Conservation (phyloP, 108 stramenopile genomes). For the Nannochloropsis gaditana region DNA sequence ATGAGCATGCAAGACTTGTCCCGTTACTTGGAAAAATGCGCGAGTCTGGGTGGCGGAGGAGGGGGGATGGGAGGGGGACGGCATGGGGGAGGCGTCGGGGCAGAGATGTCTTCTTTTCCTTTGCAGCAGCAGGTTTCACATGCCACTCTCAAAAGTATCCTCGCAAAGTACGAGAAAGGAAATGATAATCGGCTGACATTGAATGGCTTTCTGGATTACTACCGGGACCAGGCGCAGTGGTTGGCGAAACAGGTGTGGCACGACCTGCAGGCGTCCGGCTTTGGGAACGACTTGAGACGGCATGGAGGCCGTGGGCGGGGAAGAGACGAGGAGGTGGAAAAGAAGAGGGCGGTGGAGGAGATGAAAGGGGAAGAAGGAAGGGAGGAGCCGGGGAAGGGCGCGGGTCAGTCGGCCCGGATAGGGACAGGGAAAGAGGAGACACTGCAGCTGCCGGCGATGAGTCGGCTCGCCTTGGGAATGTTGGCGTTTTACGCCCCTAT, state of each 20-base stretch:
- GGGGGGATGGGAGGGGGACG: constrained; percentile 57
- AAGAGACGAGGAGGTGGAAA: not conserved
- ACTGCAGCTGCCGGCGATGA: not conserved
- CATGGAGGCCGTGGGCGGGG: not conserved
- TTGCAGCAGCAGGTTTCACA: constrained; percentile 51
- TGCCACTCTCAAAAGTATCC: constrained; percentile 69
- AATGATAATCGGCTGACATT: constrained; percentile 58
- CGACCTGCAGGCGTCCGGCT: not conserved
- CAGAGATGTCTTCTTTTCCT: constrained; percentile 62
- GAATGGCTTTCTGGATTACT: constrained; percentile 80
- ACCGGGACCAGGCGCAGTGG: constrained; percentile 62
- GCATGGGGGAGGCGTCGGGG: constrained; percentile 62
- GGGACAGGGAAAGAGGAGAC: too few relatives aligned
- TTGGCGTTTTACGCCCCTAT: not conserved
- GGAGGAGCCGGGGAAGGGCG: not conserved
- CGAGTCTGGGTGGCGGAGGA: constrained; percentile 45
- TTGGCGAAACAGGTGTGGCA: constrained; percentile 33
- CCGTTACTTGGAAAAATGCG: not conserved
- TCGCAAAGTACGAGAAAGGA: constrained; percentile 60
- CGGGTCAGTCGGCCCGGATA: too few relatives aligned
- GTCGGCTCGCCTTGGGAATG: constrained; percentile 12
- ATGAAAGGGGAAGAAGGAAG: not conserved
- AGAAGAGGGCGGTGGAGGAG: not conserved
- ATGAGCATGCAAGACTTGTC: constrained; percentile 45
- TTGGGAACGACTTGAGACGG: not conserved